A percentile compares a stretch with the other conserved stretches of the same genome.
Evolutionary conservation across 2,329 filamentous ascomycete genomes (phyloP).

Genomic region (Aspergillus sclerotialis): DNA sequence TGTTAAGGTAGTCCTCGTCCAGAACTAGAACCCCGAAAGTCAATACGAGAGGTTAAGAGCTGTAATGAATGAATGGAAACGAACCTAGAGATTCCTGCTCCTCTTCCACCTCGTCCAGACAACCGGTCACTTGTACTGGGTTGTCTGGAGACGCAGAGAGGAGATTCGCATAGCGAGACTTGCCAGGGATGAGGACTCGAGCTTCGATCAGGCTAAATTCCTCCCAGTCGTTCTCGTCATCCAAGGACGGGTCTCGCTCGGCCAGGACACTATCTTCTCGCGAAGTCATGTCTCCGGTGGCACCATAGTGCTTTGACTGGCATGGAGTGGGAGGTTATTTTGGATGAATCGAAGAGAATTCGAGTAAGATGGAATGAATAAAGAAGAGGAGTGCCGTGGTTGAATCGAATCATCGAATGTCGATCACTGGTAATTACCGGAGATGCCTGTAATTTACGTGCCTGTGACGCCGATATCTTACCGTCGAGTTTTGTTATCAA

Average conservation of each 20-base stretch:
- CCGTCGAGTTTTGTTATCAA: not conserved
- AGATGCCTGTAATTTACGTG: not conserved
- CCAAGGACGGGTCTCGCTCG: slow-evolving; percentile 36
- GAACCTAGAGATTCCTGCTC: slow-evolving; percentile 37
- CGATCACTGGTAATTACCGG: slow-evolving; percentile 4
- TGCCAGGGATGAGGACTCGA: slow-evolving; percentile 44
- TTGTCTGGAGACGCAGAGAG: slow-evolving; percentile 48
- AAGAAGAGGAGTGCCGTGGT: not conserved
- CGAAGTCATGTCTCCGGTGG: slow-evolving; percentile 34
- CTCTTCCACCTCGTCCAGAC: slow-evolving; percentile 40
- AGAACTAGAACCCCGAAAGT: slow-evolving; percentile 21
- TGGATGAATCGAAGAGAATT: not conserved
- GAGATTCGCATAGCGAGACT: slow-evolving; percentile 46
- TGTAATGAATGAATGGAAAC: slow-evolving; percentile 10
- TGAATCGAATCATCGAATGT: no score
- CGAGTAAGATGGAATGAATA: not conserved
- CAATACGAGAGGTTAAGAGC: slow-evolving; percentile 4
- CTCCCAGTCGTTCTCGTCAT: slow-evolving; percentile 52
- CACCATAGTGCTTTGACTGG: slow-evolving; percentile 24
- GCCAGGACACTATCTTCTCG: slow-evolving; percentile 41
- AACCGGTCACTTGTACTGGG: slow-evolving; percentile 50
- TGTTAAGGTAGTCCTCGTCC: slow-evolving; percentile 33
- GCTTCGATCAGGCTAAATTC: slow-evolving; percentile 52
- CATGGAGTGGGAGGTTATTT: slow-evolving; percentile 2
- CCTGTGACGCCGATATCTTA: not conserved